These are phyloP conservation scores for Fusarium multiceps DNA, from an alignment of 2,329 filamentous ascomycete species.

Conservation along the genomic window DNA sequence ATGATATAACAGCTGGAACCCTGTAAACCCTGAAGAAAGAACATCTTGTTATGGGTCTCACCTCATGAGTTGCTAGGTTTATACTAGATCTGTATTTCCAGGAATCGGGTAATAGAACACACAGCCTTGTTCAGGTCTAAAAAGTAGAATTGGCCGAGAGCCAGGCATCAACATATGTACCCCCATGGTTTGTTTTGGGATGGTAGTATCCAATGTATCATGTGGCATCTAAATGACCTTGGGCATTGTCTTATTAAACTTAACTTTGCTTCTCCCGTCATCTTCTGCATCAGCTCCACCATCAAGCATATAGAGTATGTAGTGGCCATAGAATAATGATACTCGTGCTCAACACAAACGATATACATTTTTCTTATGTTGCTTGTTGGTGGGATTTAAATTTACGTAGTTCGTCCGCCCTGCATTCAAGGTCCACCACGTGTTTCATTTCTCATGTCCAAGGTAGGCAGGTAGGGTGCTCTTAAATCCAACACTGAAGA, in stretches of 20 bases:
- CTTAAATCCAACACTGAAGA: not conserved
- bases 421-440: slow-evolving; percentile 45
- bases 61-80: not conserved
- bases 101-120: not conserved
- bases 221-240: not conserved
- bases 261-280: not conserved
- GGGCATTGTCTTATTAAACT: not conserved
- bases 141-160: slow-evolving; percentile 8
- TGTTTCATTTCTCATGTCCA: slow-evolving; percentile 26
- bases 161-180: slow-evolving; percentile 3
- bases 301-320: not conserved
- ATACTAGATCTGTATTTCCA: slow-evolving; percentile 34
- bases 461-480: not conserved
- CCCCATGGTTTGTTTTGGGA: not conserved
- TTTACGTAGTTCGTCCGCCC: slow-evolving; percentile 43
- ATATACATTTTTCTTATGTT: not conserved
- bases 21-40: not conserved
- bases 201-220: not conserved
- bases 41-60: not conserved
- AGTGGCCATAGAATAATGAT: not conserved
- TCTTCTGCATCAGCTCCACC: not conserved
- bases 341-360: not conserved
- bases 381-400: slow-evolving; percentile 39
- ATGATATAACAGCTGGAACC: not conserved
- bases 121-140: not conserved